A percentile compares a stretch with the other conserved stretches of the same genome.
Conservation (phyloP, 2,329 filamentous ascomycete genomes). For the Colletotrichum tropicale region DNA sequence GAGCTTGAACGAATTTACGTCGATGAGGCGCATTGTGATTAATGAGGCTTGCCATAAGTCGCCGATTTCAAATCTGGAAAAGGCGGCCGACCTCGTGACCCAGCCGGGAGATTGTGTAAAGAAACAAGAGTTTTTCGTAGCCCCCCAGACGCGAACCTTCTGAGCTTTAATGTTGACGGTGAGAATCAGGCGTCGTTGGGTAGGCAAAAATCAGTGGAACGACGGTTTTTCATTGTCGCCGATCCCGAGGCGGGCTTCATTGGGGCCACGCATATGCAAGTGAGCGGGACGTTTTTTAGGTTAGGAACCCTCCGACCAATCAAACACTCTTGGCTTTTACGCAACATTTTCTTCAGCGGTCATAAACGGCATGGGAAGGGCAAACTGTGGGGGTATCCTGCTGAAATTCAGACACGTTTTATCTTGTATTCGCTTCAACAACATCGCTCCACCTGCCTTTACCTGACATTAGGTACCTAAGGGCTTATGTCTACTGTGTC, state of each 20-base stretch:
- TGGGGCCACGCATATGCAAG: neutral
- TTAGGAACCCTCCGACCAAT: neutral
- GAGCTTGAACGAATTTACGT: neutral
- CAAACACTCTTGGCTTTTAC: neutral
- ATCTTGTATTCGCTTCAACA: neutral
- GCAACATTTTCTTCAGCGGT: neutral
- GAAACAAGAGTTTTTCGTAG: neutral
- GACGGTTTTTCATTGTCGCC: neutral
- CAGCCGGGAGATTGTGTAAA: neutral
- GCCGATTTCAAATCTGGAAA: neutral
- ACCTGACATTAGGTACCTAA: neutral
- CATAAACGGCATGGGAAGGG: neutral
- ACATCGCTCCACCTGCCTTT: neutral
- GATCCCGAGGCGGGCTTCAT: neutral
- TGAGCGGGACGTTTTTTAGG: neutral
- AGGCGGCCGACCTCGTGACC: neutral
- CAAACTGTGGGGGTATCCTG: neutral
- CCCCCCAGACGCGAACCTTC: neutral
- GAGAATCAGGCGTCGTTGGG: neutral
- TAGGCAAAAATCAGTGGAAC: neutral
- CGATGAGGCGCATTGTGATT: neutral
- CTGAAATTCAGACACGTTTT: neutral
- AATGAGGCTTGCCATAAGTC: neutral
- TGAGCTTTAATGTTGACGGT: neutral
- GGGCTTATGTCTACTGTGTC: neutral